Base-by-base conservation (phyloP, 176 grass and related monocot genomes). In the Oryza brachyantha region DNA sequence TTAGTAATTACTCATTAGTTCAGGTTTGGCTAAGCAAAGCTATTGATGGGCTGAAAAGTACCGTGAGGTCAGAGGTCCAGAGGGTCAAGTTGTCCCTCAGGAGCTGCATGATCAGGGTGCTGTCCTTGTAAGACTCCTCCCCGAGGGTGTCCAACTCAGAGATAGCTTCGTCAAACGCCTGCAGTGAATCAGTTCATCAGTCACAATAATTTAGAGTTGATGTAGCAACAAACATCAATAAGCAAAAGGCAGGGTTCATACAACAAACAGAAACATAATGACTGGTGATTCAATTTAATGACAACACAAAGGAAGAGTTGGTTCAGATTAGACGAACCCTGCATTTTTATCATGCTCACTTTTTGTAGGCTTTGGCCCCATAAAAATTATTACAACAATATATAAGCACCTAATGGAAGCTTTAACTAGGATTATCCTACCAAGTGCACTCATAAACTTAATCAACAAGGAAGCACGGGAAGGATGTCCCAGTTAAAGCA, bases 91-190 rank as follows among this genome's bases (percentile, higher is more conserved):
- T 97, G 73, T 97, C 90, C 68, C 93, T 91, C 41, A 97, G 79
- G 38, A 97, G 93, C 77, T 97, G 93, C 93, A 97, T 97, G 72
- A 97, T 97, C 82, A 93, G 84, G 14, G 93, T 97, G 85, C 93
- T 97, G 24, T 97, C 93, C 71, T 97, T 97, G 93, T 97, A 96
- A 9, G 93, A 96, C 42, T 96, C 93, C 76, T 96, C 93, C 2
- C 90, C 87, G 4, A 96, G 84, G 59, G 93, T 88, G 29, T 97
- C 93, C 68, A 97, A 82, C 81, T 97, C 90, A 3, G 93, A 93
- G 67, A 97, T 97, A 32, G 93, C 93, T 65, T 97, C 93, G 29
- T 97, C 93, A 71, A 97, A 97, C 5, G 93, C 93, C 93, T 97
- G 79, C 8, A 68, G 24, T 60, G 4, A 43, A 29, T 11, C n/a